Evolutionary conservation across 23 red algal species (phyloP).

Genomic region (Pyropia haitanensis): DNA sequence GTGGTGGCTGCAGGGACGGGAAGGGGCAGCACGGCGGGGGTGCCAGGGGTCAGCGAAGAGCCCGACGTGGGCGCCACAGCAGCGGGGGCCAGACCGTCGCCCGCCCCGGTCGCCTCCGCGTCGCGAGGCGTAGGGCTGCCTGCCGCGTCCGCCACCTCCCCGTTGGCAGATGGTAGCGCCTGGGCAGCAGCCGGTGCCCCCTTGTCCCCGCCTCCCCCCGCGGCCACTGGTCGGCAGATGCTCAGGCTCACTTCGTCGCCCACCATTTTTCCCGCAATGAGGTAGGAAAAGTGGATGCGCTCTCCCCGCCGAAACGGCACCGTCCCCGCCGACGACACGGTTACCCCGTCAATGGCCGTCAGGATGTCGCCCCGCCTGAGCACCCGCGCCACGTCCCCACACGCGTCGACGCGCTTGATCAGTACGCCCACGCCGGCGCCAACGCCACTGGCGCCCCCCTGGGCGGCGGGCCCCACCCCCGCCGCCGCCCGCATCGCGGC

Average conservation of each 20-base stretch:
- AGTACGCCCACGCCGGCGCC: conserved; percentile 13
- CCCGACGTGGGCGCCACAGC: not conserved
- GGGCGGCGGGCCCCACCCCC: not conserved
- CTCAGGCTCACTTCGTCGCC: conserved; percentile 8
- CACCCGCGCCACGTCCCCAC: not conserved
- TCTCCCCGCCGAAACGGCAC: conserved; percentile 21
- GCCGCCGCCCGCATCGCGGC: conserved; percentile 6
- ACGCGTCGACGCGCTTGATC: conserved; percentile 15
- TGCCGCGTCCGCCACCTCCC: not conserved
- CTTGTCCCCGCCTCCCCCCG: too few relatives aligned
- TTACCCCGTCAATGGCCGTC: conserved; percentile 13
- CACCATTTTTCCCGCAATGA: conserved; percentile 22
- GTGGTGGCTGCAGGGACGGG: too few relatives aligned
- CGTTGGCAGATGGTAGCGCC: not conserved
- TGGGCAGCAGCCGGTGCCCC: too few relatives aligned
- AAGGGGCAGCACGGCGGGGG: too few relatives aligned
- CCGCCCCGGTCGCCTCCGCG: too few relatives aligned
- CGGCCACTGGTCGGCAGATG: too few relatives aligned
- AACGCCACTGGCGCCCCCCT: not conserved
- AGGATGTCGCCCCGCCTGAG: conserved; percentile 23
- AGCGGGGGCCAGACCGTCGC: not conserved
- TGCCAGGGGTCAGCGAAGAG: not conserved
- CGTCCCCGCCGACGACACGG: conserved; percentile 24
- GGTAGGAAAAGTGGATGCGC: conserved; percentile 28
- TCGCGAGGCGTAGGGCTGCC: conserved; percentile 1